Evolutionary conservation across 805 yeast genomes (phyloP).

Genomic region (Hanseniaspora vineae): DNA sequence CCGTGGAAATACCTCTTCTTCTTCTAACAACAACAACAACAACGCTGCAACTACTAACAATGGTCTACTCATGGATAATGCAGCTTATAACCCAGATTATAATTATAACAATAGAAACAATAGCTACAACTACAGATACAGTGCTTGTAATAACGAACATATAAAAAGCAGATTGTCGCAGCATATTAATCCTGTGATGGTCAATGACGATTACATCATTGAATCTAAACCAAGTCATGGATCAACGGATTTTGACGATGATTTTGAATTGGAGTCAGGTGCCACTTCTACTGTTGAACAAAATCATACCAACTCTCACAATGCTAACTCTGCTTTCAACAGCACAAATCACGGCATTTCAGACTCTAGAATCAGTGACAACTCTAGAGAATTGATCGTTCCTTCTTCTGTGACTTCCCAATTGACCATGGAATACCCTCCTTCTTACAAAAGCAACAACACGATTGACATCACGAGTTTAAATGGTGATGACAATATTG

Average conservation of each 20-base stretch:
- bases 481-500: no score
- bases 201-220: no score
- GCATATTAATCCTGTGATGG: slow-evolving; percentile 1
- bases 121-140: neutral
- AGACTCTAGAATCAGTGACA: neutral
- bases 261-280: no score
- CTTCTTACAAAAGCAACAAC: neutral
- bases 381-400: neutral
- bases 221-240: no score
- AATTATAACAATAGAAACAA: neutral
- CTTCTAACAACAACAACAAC: neutral
- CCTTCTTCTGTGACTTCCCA: no score
- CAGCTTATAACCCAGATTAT: neutral
- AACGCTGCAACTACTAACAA: neutral
- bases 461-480: neutral
- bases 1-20: neutral
- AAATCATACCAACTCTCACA: no score
- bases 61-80: neutral
- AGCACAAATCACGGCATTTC: neutral
- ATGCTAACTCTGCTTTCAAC: no score
- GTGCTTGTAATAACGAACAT: neutral
- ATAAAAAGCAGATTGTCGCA: neutral
- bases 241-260: no score
- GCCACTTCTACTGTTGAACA: no score
- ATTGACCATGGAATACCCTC: neutral